Percentiles rank a stretch among this genome's conserved stretches.
phyloP scores from a whole-genome alignment of 2,329 filamentous ascomycete species.

The Neoarthrinium moseri region DNA sequence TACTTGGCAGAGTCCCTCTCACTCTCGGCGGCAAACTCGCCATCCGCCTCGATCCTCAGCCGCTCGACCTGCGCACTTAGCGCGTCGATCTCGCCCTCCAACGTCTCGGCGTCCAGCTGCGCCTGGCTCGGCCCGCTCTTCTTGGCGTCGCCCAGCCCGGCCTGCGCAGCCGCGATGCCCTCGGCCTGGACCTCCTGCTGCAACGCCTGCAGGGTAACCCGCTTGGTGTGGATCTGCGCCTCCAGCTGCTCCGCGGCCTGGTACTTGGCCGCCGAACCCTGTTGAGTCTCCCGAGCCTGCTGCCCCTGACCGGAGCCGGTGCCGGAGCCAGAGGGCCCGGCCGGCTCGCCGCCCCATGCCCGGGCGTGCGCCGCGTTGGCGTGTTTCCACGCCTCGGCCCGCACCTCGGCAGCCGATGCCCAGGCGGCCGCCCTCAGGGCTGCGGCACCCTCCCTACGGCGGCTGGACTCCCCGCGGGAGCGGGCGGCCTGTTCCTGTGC shows the following conservation, averaged over 20 bases:
- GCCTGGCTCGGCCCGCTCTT: conserved; percentile 1
- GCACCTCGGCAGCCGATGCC: background rate
- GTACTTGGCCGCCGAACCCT: conserved; percentile 34
- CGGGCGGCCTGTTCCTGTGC: background rate
- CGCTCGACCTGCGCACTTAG: conserved; percentile 12
- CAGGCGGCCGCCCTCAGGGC: background rate
- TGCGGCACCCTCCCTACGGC: too few relatives aligned
- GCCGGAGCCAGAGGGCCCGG: background rate
- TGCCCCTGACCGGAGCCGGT: background rate
- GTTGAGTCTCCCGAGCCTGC: background rate
- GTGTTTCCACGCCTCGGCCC: background rate
- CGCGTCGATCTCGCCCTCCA: conserved; percentile 32
- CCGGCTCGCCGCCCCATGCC: background rate
- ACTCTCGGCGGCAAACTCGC: conserved; percentile 44
- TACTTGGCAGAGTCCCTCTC: too few relatives aligned
- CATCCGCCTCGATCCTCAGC: conserved; percentile 45
- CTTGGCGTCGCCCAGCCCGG: conserved; percentile 8
- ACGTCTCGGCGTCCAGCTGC: conserved; percentile 13
- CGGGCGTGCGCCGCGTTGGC: background rate
- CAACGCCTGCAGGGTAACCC: background rate
- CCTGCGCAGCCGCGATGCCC: conserved; percentile 10
- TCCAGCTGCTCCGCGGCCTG: conserved; percentile 31
- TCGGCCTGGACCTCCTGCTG: conserved; percentile 12
- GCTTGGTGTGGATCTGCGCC: conserved; percentile 32
- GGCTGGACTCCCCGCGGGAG: background rate